Percentiles rank a stretch among this genome's conserved stretches.
Evolutionary conservation across 495 filamentous ascomycete species (phyloP).

Genomic region (Recurvomyces mirabilis): DNA sequence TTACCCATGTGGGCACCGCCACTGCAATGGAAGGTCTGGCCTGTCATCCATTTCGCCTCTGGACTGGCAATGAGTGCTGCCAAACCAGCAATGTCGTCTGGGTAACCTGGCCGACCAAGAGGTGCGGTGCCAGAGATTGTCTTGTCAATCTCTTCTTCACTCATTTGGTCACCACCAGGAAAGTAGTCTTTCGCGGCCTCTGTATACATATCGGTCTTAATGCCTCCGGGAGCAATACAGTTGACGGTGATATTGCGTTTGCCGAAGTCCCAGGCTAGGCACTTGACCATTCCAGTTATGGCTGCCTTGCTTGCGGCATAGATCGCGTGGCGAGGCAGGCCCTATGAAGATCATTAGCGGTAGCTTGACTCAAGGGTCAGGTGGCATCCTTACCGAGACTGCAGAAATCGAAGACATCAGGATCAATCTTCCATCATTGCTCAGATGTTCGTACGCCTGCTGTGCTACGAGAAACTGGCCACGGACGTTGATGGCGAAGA

Average conservation of each 20-base stretch:
- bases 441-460: conserved; percentile 36
- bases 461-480: conserved; percentile 18
- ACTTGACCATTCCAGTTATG: conserved; percentile 34
- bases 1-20: too few species aligned
- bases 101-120: too few species aligned
- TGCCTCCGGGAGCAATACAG: conserved; percentile 39
- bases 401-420: neutral
- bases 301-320: conserved; percentile 40
- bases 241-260: conserved; percentile 43
- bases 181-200: conserved; percentile 4
- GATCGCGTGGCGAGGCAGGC: neutral
- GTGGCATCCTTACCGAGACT: too few species aligned
- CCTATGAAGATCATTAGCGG: neutral
- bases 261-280: conserved; percentile 31
- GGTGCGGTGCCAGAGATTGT: too few species aligned
- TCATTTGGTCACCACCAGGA: neutral
- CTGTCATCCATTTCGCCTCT: too few species aligned
- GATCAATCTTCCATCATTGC: conserved; percentile 37
- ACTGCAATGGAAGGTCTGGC: too few species aligned
- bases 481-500: conserved; percentile 13
- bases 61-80: too few species aligned
- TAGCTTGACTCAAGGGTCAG: too few species aligned
- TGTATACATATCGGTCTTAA: conserved; percentile 6
- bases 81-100: too few species aligned
- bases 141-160: conserved; percentile 1